phyloP scores from a whole-genome alignment of 176 grass and related monocot species.

The Aegilops speltoides region DNA sequence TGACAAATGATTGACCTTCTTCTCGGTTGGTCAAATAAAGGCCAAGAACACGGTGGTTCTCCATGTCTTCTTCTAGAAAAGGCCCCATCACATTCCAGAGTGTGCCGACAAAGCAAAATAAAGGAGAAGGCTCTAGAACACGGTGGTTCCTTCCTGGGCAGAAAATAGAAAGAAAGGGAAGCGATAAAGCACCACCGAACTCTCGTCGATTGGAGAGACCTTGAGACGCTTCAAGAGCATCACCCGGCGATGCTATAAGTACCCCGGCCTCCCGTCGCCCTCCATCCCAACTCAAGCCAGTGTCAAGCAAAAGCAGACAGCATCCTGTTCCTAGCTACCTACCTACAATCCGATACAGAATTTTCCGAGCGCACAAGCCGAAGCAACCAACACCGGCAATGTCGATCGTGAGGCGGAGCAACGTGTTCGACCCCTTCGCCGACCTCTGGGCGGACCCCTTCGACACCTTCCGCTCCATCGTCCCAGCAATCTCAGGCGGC shows the following conservation, averaged over 20 bases:
- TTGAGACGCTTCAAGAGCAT: neutral
- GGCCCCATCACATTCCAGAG: no score
- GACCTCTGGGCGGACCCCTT: constrained; percentile 31
- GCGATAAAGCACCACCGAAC: neutral
- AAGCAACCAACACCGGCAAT: neutral
- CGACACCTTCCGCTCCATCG: constrained; percentile 31
- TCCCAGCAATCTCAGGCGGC: neutral
- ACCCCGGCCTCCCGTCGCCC: no score
- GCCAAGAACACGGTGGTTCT: no score
- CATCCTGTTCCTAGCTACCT: neutral
- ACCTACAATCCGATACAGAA: neutral
- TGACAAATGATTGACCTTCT: no score
- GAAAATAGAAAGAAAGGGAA: no score
- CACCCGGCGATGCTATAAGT: no score
- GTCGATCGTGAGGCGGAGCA: constrained; percentile 43
- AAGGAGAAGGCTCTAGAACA: no score
- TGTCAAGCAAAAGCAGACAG: neutral
- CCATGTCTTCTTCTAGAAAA: no score
- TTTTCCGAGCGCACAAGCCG: neutral
- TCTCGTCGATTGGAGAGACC: neutral
- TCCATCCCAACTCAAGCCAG: neutral
- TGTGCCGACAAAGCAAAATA: no score
- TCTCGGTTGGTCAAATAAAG: no score
- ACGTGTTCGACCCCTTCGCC: constrained; percentile 48
- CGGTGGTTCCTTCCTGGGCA: no score